phyloP scores from a whole-genome alignment of 1,284 basidiomycete species.

The Leccinum holopus region DNA sequence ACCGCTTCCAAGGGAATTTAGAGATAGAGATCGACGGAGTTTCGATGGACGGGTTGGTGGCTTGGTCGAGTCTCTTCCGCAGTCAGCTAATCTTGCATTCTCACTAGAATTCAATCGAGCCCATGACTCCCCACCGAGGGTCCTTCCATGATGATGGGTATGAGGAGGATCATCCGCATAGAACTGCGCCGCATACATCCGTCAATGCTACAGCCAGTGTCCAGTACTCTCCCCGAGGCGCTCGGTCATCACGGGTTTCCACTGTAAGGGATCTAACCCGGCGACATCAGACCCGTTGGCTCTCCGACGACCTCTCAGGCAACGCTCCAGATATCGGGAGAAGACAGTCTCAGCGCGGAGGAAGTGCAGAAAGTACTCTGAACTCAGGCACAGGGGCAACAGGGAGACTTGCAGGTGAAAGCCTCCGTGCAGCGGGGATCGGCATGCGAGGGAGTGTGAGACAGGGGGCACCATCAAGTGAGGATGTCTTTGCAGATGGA shows the following conservation, averaged over 20 bases:
- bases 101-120: slow-evolving; percentile 26
- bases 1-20: slow-evolving; percentile 63
- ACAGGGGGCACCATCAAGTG: slow-evolving; percentile 26
- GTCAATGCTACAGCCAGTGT: slow-evolving; percentile 14
- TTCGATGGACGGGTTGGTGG: slow-evolving; percentile 47
- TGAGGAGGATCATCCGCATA: slow-evolving; percentile 19
- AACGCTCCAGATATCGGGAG: slow-evolving; percentile 34
- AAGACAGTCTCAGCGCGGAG: slow-evolving; percentile 54
- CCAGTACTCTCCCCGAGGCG: slow-evolving; percentile 34
- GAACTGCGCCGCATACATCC: slow-evolving; percentile 24
- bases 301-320: slow-evolving; percentile 41
- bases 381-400: slow-evolving; percentile 36
- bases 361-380: slow-evolving; percentile 65
- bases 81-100: slow-evolving; percentile 8
- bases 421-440: slow-evolving; percentile 70
- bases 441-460: slow-evolving; percentile 33
- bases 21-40: slow-evolving; percentile 38
- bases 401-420: slow-evolving; percentile 63
- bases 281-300: slow-evolving; percentile 53
- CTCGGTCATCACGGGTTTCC: slow-evolving; percentile 39
- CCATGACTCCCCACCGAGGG: slow-evolving; percentile 24
- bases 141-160: slow-evolving; percentile 21
- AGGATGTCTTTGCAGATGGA: slow-evolving; percentile 40
- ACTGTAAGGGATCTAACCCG: slow-evolving; percentile 47
- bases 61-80: not conserved